phyloP scores from a whole-genome alignment of 73 alveolate genomes.

The Blepharisma japonicum region DNA sequence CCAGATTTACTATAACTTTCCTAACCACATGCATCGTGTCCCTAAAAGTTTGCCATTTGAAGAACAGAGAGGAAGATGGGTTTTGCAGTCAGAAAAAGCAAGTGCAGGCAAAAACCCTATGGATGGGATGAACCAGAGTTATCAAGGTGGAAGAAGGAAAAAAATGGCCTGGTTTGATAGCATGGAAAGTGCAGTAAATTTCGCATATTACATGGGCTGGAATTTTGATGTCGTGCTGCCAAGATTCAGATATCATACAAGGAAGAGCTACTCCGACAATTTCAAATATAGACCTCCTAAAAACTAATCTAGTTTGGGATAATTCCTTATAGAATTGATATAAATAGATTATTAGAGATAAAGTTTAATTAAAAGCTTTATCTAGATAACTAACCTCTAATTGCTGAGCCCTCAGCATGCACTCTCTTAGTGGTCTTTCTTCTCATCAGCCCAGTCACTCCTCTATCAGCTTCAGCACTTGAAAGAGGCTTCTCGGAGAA shows the following conservation, averaged over 20 bases:
- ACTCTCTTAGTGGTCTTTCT: neutral
- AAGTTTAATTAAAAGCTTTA: no score
- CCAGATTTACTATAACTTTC: neutral
- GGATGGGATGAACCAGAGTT: neutral
- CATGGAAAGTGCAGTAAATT: conserved; percentile 4
- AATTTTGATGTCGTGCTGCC: conserved; percentile 8
- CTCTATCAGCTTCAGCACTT: neutral
- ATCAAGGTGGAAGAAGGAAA: neutral
- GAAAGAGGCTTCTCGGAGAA: neutral
- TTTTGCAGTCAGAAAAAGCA: neutral
- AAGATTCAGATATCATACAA: neutral
- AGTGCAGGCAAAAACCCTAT: conserved; percentile 11
- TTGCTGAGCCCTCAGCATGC: no score
- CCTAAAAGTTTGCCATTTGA: no score
- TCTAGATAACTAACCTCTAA: no score
- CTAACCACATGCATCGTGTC: neutral
- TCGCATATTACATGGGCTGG: neutral
- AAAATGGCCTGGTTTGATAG: neutral
- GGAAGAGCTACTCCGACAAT: conserved; percentile 4
- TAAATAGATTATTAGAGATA: no score
- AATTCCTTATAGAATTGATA: no score
- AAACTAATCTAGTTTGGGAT: neutral
- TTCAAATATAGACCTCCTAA: conserved; percentile 14
- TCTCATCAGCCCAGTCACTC: neutral
- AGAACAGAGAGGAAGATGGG: no score